Conservation (phyloP, 2,329 filamentous ascomycete genomes). For the Colletotrichum sp. region DNA sequence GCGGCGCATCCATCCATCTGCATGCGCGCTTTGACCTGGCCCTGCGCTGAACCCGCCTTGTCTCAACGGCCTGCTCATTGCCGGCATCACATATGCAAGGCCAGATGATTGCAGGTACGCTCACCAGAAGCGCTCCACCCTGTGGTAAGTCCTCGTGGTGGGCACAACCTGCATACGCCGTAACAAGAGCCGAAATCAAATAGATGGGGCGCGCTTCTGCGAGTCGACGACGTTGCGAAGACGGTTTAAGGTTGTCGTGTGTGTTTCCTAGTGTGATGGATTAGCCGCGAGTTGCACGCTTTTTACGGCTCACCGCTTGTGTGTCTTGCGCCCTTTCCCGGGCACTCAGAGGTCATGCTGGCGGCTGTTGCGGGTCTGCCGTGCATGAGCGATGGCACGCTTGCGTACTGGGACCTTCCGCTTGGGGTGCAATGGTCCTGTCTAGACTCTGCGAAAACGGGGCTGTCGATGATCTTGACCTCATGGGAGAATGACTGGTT, state of each 20-base stretch:
- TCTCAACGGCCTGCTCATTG: constrained; percentile 15
- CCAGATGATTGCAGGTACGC: constrained; percentile 7
- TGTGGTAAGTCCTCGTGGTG: neutral
- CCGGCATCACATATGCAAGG: constrained; percentile 8
- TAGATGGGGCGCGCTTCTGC: neutral
- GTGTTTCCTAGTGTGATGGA: neutral
- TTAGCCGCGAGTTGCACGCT: neutral
- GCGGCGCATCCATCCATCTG: neutral
- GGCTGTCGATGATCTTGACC: neutral
- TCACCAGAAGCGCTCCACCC: constrained; percentile 1
- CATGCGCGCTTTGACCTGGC: constrained; percentile 9
- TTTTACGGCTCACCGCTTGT: neutral
- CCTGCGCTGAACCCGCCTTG: neutral
- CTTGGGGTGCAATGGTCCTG: neutral
- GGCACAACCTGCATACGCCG: neutral
- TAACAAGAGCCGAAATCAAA: neutral
- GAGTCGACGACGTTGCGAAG: neutral
- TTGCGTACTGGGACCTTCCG: neutral
- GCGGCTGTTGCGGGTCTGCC: neutral
- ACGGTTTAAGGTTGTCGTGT: neutral
- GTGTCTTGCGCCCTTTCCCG: neutral
- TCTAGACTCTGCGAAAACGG: neutral
- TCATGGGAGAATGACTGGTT: neutral
- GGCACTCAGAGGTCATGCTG: neutral
- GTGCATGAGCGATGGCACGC: neutral